Evolutionary conservation across 345 rosid species (phyloP).

Genomic region (Ceriops tagal): DNA sequence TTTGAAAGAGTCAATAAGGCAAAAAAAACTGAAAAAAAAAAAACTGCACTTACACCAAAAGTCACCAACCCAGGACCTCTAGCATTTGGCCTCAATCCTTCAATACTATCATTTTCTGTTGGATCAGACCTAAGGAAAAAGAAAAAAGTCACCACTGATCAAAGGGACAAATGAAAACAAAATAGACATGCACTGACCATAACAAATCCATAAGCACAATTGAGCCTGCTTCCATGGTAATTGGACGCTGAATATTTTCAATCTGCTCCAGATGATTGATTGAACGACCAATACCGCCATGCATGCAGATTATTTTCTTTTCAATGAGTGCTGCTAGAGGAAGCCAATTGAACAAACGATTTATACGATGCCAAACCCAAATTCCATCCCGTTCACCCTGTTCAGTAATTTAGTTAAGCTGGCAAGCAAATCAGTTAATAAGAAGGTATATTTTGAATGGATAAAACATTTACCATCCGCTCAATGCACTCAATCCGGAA

Average conservation of each 20-base stretch:
- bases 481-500: constrained; percentile 97
- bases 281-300: constrained; percentile 99
- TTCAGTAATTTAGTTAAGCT: constrained; percentile 23
- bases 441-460: constrained; percentile 12
- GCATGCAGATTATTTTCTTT: constrained; percentile 98
- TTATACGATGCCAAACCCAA: constrained; percentile 98
- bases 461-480: constrained; percentile 67
- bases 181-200: constrained; percentile 54
- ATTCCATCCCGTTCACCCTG: constrained; percentile 99
- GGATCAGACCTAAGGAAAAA: constrained; percentile 83
- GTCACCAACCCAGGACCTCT: constrained; percentile 99
- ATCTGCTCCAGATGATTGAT: constrained; percentile 97
- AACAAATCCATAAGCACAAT: constrained; percentile 94
- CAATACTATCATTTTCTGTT: constrained; percentile 99
- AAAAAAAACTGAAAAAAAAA: neutral
- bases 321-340: constrained; percentile 95
- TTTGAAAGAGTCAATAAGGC: neutral
- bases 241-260: constrained; percentile 92
- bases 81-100: constrained; percentile 95
- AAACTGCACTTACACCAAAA: constrained; percentile 69
- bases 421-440: constrained; percentile 14
- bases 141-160: constrained; percentile 19
- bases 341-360: constrained; percentile 94
- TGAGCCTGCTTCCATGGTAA: constrained; percentile 95
- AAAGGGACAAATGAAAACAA: constrained; percentile 15